Evolutionary conservation across 129 eudicot genomes (phyloP).

Genomic region (Glebionis coronaria): DNA sequence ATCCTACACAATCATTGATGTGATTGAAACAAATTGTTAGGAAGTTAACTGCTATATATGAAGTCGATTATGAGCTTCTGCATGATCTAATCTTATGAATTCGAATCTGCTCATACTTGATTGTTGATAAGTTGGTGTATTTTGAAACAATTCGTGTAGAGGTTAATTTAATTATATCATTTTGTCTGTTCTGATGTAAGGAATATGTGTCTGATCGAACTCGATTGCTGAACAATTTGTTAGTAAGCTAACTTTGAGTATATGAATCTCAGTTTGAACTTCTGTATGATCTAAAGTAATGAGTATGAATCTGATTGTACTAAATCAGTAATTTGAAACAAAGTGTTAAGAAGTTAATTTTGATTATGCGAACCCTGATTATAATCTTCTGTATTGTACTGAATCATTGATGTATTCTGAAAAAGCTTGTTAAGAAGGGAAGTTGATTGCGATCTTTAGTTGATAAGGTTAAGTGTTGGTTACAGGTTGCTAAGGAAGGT

Average conservation of each 20-base stretch:
- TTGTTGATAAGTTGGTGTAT: too few species aligned
- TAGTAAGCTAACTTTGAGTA: background rate
- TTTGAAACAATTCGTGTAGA: too few species aligned
- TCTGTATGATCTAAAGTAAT: background rate
- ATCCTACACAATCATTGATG: background rate
- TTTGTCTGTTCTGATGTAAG: too few species aligned
- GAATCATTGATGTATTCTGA: background rate
- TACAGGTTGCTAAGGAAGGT: conserved; percentile 9
- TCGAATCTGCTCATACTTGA: too few species aligned
- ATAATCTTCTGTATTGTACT: conserved; percentile 2
- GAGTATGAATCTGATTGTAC: background rate
- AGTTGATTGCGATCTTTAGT: background rate
- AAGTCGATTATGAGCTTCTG: too few species aligned
- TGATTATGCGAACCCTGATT: background rate
- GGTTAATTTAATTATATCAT: too few species aligned
- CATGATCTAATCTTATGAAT: too few species aligned
- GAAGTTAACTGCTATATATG: too few species aligned
- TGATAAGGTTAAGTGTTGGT: conserved; percentile 6
- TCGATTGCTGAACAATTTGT: too few species aligned
- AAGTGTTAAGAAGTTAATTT: background rate
- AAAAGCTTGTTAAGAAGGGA: conserved; percentile 8
- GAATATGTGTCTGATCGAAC: too few species aligned
- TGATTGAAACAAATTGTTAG: background rate
- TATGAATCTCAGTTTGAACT: background rate
- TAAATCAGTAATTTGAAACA: background rate